These are phyloP conservation scores for Leishmania amazonensis DNA, from an alignment of 208 protist genomes.

Conservation along the genomic window DNA sequence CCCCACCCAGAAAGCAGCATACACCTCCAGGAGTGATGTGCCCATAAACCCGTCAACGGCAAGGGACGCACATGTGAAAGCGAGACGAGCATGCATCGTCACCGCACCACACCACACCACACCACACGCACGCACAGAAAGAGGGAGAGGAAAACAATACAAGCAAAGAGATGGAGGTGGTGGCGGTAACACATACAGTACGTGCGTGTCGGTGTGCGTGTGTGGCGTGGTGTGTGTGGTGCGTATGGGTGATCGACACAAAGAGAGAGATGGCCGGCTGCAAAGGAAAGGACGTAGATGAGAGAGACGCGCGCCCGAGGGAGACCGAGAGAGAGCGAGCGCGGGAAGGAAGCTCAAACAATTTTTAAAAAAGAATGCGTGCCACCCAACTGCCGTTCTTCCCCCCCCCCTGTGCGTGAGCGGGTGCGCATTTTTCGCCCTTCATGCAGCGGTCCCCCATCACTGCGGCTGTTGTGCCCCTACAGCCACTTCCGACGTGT, in stretches of 20 bases:
- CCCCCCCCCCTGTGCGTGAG: not conserved
- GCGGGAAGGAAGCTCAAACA: not conserved
- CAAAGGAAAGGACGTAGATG: conserved; percentile 18
- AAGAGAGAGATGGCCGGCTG: not conserved
- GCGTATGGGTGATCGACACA: not conserved
- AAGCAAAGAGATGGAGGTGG: not conserved
- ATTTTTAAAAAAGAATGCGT: not conserved
- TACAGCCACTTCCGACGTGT: not conserved
- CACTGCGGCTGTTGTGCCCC: not conserved
- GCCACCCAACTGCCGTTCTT: not conserved
- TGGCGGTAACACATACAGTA: not conserved
- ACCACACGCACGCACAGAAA: not conserved
- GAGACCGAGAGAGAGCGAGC: conserved; percentile 12
- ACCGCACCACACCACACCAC: not conserved
- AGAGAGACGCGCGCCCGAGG: conserved; percentile 7
- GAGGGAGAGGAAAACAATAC: not conserved
- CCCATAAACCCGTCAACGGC: not conserved
- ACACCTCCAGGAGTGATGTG: not conserved
- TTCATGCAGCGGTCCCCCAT: not conserved
- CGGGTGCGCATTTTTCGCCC: not conserved
- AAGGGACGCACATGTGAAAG: not conserved
- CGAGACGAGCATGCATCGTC: not conserved
- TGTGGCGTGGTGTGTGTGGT: no score
- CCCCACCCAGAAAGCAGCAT: not conserved
- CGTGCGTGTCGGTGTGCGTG: no score